These are phyloP conservation scores for Coniochaeta sp. DNA, from an alignment of 2,329 filamentous ascomycete genomes.

Conservation along the genomic window DNA sequence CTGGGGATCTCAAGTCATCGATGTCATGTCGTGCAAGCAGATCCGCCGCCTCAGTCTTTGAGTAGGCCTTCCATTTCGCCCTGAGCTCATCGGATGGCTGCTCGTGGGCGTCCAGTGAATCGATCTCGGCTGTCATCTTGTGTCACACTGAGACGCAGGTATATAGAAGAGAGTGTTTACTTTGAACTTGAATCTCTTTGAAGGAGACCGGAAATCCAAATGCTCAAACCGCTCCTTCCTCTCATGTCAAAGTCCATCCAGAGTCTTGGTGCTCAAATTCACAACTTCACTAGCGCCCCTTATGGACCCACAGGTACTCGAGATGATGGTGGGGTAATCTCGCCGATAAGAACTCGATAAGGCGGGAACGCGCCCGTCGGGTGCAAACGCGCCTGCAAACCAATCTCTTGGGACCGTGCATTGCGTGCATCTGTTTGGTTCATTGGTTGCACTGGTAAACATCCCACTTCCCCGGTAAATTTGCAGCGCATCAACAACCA, in stretches of 20 bases:
- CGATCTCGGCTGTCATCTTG: slow-evolving; percentile 34
- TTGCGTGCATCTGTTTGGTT: neutral
- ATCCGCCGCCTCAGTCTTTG: slow-evolving; percentile 47
- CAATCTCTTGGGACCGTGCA: slow-evolving; percentile 1
- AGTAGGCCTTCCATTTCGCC: slow-evolving; percentile 67
- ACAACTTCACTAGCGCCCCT: neutral
- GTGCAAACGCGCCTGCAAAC: neutral
- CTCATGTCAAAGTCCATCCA: too few relatives aligned
- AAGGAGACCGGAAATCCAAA: too few relatives aligned
- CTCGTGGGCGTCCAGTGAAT: slow-evolving; percentile 66
- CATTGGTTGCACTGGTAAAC: slow-evolving; percentile 2
- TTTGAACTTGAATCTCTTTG: too few relatives aligned
- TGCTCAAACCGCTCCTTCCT: too few relatives aligned
- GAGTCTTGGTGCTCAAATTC: too few relatives aligned
- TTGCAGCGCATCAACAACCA: neutral
- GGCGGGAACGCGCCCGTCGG: neutral
- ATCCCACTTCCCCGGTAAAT: neutral
- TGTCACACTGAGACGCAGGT: too few relatives aligned
- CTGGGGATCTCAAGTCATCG: slow-evolving; percentile 38
- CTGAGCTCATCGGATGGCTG: slow-evolving; percentile 66
- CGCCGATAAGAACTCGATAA: neutral
- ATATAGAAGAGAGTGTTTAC: too few relatives aligned
- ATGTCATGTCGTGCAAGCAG: slow-evolving; percentile 49
- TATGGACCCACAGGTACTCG: neutral
- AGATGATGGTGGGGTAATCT: neutral